Evolutionary conservation across 495 filamentous ascomycete genomes (phyloP).

Genomic region (Penicillium bovifimosum): DNA sequence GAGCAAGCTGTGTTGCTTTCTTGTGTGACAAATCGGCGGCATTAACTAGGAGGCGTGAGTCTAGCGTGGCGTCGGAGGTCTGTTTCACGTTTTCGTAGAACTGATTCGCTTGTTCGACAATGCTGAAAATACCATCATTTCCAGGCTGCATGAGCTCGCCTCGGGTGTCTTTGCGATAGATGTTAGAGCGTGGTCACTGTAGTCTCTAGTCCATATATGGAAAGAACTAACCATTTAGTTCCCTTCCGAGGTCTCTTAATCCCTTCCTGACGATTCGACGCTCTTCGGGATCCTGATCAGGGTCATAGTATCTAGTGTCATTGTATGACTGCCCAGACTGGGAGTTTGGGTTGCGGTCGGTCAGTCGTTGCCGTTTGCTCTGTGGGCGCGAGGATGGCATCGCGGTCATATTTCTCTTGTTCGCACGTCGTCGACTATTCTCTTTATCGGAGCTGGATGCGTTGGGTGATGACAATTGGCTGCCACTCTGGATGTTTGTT

Average conservation of each 20-base stretch:
- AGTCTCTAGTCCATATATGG: not conserved
- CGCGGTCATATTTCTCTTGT: conserved; percentile 19
- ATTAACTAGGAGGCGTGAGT: conserved; percentile 75
- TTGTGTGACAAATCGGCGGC: conserved; percentile 73
- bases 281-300: conserved; percentile 79
- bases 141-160: conserved; percentile 57
- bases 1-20: conserved; percentile 61
- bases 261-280: conserved; percentile 63
- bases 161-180: conserved; percentile 51
- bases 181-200: not conserved
- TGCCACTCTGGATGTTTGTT: conserved; percentile 15
- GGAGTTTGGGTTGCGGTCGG: conserved; percentile 27
- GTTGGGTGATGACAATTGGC: conserved; percentile 37
- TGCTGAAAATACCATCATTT: conserved; percentile 56
- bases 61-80: conserved; percentile 86
- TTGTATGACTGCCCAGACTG: conserved; percentile 31
- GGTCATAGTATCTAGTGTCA: conserved; percentile 65
- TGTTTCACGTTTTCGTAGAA: conserved; percentile 71
- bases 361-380: conserved; percentile 42
- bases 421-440: conserved; percentile 34
- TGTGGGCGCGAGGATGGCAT: conserved; percentile 26
- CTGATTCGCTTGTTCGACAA: conserved; percentile 58
- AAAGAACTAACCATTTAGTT: conserved; percentile 53
- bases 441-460: conserved; percentile 54
- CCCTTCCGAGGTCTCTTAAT: conserved; percentile 59